Base-by-base conservation (phyloP, 2,329 filamentous ascomycete species). In the Fusarium fracticaudum region DNA sequence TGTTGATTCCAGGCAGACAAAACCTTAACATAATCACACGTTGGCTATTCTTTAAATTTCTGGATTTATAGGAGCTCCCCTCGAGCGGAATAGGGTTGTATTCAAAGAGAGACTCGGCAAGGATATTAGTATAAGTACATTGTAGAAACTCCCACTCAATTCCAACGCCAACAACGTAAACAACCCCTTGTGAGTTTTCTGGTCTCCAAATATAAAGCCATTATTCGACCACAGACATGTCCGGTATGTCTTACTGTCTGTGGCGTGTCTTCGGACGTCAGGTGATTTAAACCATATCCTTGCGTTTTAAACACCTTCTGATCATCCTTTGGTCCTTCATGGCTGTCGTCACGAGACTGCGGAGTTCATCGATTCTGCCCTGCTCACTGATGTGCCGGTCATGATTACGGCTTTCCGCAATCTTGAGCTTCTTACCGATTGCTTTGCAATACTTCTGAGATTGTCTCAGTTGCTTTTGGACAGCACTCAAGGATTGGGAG, bases 241-340 rank as follows among this genome's bases (percentile, higher is more conserved):
- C 17, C 24, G 18, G 17, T 6, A 3, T 37, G 12, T 20, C 31
- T 20, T 15, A 37, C 17, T 51, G 13, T 37, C 33, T 53, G 9
- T 15, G 13, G 9, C n/a, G 3, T 20, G 7, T 26, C 33, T 26
- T 13, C n/a, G 3, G 26, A 26, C 7, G 3, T 26, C n/a, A 26
- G 18, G 18, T 53, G 31, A 22, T 53, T 20, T 35, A 14, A 26
- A 26, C 2, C 18, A 8, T 11, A 2, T 13, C 18, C 13, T 26
- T 37, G 5, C 6, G 5, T 14, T 35, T 5, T 3, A 35, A n/a
- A 8, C 1, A 5, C 11, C 18, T 17, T 14, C 17, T 24, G 8
- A 9, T 5, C 29, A 3, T 17, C 47, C 1, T 31, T 12, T 17
- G 29, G 3, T n/a, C 29, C 47, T n/a, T 31, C 26, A n/a, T n/a